Percentiles rank a stretch among this genome's conserved stretches.
These are phyloP conservation scores for Chloropicon primus DNA, from an alignment of 139 green algal genomes.

Conservation along the genomic window DNA sequence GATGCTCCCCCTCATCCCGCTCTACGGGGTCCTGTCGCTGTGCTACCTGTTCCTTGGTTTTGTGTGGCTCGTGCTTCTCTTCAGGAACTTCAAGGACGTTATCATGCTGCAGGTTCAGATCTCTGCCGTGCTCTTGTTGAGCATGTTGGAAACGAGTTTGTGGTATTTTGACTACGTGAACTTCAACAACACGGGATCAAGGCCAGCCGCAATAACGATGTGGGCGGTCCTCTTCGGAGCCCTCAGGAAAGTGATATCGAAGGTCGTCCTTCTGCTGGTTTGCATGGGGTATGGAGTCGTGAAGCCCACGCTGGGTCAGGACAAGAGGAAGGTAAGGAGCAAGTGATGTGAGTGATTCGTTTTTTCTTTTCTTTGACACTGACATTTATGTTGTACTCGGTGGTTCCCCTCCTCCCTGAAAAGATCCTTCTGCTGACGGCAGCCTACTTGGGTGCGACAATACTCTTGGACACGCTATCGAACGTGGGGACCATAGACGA, in stretches of 20 bases:
- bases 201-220: slow-evolving; percentile 34
- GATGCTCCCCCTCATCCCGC: slow-evolving; percentile 36
- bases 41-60: slow-evolving; percentile 4
- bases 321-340: slow-evolving; percentile 21
- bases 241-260: slow-evolving; percentile 34
- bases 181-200: slow-evolving; percentile 47
- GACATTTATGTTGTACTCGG: too few relatives aligned
- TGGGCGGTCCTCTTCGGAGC: slow-evolving; percentile 40
- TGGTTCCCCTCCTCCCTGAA: too few relatives aligned
- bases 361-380: too few relatives aligned
- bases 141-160: slow-evolving; percentile 43
- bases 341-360: too few relatives aligned
- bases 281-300: slow-evolving; percentile 56
- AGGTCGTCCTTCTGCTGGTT: slow-evolving; percentile 42
- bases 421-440: slow-evolving; percentile 33
- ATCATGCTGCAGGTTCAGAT: slow-evolving; percentile 44
- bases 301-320: slow-evolving; percentile 36
- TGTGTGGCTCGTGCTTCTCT: slow-evolving; percentile 15
- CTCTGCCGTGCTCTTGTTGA: slow-evolving; percentile 34
- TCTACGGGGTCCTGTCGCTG: slow-evolving; percentile 31
- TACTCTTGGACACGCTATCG: slow-evolving; percentile 30
- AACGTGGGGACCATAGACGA: slow-evolving; percentile 57
- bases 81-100: slow-evolving; percentile 33
- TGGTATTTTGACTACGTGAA: slow-evolving; percentile 63
- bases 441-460: slow-evolving; percentile 30